Evolutionary conservation across 441 rosid genomes (phyloP), one percentile per base, ranked within the genome.

Genomic region (Sinapis alba): DNA sequence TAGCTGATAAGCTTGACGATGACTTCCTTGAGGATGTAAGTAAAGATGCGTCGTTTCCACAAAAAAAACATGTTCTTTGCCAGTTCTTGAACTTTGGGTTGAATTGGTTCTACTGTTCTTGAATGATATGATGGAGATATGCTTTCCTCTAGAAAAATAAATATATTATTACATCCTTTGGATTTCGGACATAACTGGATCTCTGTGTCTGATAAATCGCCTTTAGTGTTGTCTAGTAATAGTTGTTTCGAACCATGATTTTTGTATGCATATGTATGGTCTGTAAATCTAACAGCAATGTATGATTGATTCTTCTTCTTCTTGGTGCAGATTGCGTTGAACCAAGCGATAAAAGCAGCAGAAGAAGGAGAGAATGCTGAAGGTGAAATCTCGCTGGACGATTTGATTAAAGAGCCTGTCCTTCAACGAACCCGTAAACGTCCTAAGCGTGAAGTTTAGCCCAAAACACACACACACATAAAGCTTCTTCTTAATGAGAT

Each of bases 21-120:
- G 83, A 89, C 24, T 94, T 80, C 72, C 87, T 94, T 3, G 94
- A 94, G 69, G 94, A 92, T 87, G 99, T 92, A 81, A 45, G 53
- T 34, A 34, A 9, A 47, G 73, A 65, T 64, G 3, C 36, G 3
- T 32, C 3, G 28, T 62, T 75, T 62, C 18, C 12, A 1, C n/a
- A n/a, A n/a, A 16, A 2, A n/a, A 0, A 51, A 41, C 7, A 1
- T 4, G 7, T 18, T 18, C 3, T 41, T 11, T 36, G 30, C 38
- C 24, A 47, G 54, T 16, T 47, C 54, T 47, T 38, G 62, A 47
- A 23, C 23, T 45, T 47, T 62, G 53, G 53, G n/a, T 20, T 13
- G 21, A 24, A 1, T 36, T 53, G 27, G 45, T 75, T 38, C 34
- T 24, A 36, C 7, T 60, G 10, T 72, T 72, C 1, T 70, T 27